Evolutionary conservation across 2,329 filamentous ascomycete species (phyloP).

Genomic region (Chalaropsis ovoidea): DNA sequence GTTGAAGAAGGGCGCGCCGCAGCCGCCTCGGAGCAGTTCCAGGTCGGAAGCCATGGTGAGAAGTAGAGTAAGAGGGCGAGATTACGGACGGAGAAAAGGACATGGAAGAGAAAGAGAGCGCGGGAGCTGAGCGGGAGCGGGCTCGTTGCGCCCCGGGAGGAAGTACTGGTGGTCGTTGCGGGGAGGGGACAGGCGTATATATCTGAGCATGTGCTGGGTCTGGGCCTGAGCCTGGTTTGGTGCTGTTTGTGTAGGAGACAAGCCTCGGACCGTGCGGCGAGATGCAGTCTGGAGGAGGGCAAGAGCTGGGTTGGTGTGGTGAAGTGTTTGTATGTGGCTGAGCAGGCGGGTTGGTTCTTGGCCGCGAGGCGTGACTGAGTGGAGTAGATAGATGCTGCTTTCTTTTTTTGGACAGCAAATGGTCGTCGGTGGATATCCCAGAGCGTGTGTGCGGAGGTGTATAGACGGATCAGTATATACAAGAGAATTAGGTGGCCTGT

Average conservation of each 20-base stretch:
- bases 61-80: neutral
- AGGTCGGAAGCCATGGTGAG: constrained; percentile 18
- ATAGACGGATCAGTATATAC: no score
- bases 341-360: neutral
- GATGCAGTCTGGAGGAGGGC: neutral
- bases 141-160: neutral
- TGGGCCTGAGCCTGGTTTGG: neutral
- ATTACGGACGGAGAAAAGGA: neutral
- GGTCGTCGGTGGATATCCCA: no score
- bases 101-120: neutral
- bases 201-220: neutral
- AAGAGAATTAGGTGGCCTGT: neutral
- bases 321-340: neutral
- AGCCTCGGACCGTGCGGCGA: neutral
- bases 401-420: no score
- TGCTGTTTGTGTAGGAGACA: neutral
- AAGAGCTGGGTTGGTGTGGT: neutral
- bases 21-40: constrained; percentile 23
- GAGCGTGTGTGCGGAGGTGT: neutral
- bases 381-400: no score
- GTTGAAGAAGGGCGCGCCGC: constrained; percentile 26
- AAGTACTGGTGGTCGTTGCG: neutral
- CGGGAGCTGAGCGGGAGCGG: neutral
- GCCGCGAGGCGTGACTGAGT: no score
- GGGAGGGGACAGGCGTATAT: neutral